Base-by-base conservation (phyloP, 2,329 filamentous ascomycete species). In the Colletotrichum chlorophyti region DNA sequence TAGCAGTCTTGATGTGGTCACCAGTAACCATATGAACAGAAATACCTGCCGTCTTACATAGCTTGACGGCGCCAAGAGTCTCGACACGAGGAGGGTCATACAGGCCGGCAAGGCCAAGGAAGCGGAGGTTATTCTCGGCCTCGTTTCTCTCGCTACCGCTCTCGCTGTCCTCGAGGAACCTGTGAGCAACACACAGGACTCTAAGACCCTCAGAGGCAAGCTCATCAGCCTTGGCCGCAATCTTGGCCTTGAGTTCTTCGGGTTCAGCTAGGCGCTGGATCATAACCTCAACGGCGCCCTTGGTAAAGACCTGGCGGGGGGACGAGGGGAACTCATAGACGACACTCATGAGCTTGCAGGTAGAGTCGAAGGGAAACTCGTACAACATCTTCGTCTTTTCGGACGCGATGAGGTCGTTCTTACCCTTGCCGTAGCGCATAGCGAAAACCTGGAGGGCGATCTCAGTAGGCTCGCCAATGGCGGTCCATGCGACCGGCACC, bases 361-460 rank as follows among this genome's bases (percentile, higher is more conserved):
- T 84, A 0, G 88, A 91, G 69, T 91, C 88, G 66, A 91, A 91
- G 2, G 88, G 88, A 51, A 88, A 88, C 65, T 91, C 89, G 2
- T 84, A 82, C 9, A 89, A 65, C 40, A 87, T 73, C 34, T 73
- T 71, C 53, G 80, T 78, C 21, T 69, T 65, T n/a, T 72, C 72
- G 19, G 70, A 68, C 46, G 58, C 58, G 46, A 60, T 14, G 42
- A 60, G 38, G 4, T 74, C 69, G 1, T 72, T 67, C 67, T 81
- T 81, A 48, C 75, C 79, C 58, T 80, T 79, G 26, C 81, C 79
- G 64, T 91, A 91, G 15, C 89, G 84, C 75, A 87, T 86, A 42
- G 88, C 87, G 60, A 91, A 88, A 9, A 91, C 88, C 63, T 90
- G 87, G 14, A 91, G 83, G 10, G 89, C 88, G 58, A 91, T 90